These are phyloP conservation scores for Nakaseomyces glabratus DNA, from an alignment of 1,139 yeast species.

Conservation along the genomic window DNA sequence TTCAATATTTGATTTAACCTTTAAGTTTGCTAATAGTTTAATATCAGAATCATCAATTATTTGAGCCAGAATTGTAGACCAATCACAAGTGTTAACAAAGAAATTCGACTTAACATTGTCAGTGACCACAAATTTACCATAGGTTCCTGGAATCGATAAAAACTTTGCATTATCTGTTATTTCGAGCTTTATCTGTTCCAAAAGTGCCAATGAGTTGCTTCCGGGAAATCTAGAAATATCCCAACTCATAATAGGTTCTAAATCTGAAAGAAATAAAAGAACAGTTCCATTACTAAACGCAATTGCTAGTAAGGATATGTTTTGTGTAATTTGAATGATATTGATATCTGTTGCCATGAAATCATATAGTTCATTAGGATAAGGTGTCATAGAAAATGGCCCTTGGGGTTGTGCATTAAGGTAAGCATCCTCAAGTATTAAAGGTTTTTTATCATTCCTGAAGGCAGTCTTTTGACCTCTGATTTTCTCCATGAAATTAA, in stretches of 20 bases:
- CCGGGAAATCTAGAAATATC: conserved; percentile 14
- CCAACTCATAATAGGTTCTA: conserved; percentile 27
- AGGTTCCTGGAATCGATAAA: conserved; percentile 3
- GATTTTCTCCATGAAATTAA: conserved; percentile 25
- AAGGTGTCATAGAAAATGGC: conserved; percentile 44
- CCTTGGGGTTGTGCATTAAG: conserved; percentile 36
- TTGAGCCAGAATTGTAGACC: conserved; percentile 16
- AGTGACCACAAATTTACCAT: conserved; percentile 14
- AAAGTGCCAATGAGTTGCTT: conserved; percentile 20
- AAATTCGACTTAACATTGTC: conserved; percentile 8
- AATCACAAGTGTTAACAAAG: conserved; percentile 14
- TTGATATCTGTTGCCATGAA: conserved; percentile 35
- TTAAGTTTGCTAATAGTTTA: conserved; percentile 12
- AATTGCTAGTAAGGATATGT: conserved; percentile 18
- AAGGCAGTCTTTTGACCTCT: conserved; percentile 12
- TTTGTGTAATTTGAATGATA: conserved; percentile 26
- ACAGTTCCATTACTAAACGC: conserved; percentile 21
- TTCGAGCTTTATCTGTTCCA: conserved; percentile 16
- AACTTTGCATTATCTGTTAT: conserved; percentile 9
- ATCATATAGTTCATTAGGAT: conserved; percentile 40
- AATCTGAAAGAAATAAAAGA: conserved; percentile 24
- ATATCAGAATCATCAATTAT: conserved; percentile 21
- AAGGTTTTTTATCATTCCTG: conserved; percentile 1
- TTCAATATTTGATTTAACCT: conserved; percentile 14
- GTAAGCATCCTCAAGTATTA: conserved; percentile 12